Base-by-base conservation (phyloP, 345 rosid genomes). In the Populus euphratica region DNA sequence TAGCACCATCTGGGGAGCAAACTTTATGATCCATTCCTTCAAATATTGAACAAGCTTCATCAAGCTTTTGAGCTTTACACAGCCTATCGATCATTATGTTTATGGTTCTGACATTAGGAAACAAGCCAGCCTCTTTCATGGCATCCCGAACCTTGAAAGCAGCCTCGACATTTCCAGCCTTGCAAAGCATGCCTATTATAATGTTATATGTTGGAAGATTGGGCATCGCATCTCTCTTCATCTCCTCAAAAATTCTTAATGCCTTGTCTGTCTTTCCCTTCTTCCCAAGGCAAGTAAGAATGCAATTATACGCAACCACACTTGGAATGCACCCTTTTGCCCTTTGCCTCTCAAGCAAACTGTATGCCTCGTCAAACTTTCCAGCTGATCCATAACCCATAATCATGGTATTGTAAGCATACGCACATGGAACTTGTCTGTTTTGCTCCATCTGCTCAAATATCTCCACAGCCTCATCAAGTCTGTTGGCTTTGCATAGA, bases 311-410 rank as follows among this genome's bases (percentile, higher is more conserved):
- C 6, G 99, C 93, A 47, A 96, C 85, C 71, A 91, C 95, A 68
- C 91, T 89, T 1, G 98, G 99, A 78, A 93, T 96, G 83, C 91
- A 90, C 38, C 98, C 99, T 73, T 93, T 96, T 70, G 84, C 92
- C 73, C 87, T 93, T 72, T 89, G 98, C 75, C 98, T 90, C 80
- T 96, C 97, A 2, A 96, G 86, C 76, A 96, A 86, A 82, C 79
- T 67, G 76, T 88, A 93, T 56, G 94, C 99, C 78, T 92, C 89
- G 21, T 88, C 90, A 85, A 96, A 93, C 81, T 87, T 93, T 62
- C 99, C 98, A 56, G 90, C 93, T 6, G 84, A 89, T 77, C 97
- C 97, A 74, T 92, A 96, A 41, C 97, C 97, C 99, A 96, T 96
- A 43, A 93, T 90, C 99, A 96, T 91, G 25, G 98, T 96, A 79